Conservation (phyloP, 2,329 filamentous ascomycete species). For the Alternaria sp. region DNA sequence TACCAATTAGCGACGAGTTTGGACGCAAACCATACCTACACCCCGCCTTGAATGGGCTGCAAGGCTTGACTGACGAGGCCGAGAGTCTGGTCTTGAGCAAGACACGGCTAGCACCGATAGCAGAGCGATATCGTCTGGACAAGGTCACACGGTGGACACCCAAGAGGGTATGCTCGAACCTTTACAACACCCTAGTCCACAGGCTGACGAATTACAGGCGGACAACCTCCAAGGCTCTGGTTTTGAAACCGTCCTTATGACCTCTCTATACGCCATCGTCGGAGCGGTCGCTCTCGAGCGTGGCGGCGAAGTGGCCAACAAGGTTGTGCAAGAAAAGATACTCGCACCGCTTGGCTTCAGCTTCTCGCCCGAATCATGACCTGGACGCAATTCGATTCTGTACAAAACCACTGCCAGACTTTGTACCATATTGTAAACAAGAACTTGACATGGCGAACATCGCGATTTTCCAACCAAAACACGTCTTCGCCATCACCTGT, state of each 20-base stretch:
- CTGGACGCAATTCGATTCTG: slow-evolving; percentile 4
- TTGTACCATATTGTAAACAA: slow-evolving; percentile 20
- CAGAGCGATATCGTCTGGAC: slow-evolving; percentile 71
- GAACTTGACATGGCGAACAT: slow-evolving; percentile 6
- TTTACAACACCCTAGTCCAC: neutral
- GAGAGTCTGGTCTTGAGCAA: slow-evolving; percentile 69
- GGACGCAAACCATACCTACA: slow-evolving; percentile 72
- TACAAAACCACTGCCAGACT: slow-evolving; percentile 8
- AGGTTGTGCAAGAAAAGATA: slow-evolving; percentile 77
- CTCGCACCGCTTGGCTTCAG: slow-evolving; percentile 57
- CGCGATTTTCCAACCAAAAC: neutral
- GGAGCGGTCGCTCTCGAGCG: slow-evolving; percentile 89
- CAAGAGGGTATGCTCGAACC: slow-evolving; percentile 66
- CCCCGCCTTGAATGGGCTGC: slow-evolving; percentile 72
- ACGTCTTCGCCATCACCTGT: neutral
- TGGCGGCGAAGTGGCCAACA: slow-evolving; percentile 77
- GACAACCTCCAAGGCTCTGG: slow-evolving; percentile 76
- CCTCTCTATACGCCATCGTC: slow-evolving; percentile 82
- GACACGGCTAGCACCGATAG: slow-evolving; percentile 71
- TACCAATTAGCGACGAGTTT: slow-evolving; percentile 36
- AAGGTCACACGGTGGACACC: slow-evolving; percentile 89
- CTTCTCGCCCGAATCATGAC: slow-evolving; percentile 27
- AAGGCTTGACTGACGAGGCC: slow-evolving; percentile 69
- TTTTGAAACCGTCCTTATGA: slow-evolving; percentile 73
- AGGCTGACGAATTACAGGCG: slow-evolving; percentile 52